These are phyloP conservation scores for Trichoderma sp. DNA, from an alignment of 2,329 filamentous ascomycete genomes.

Conservation along the genomic window DNA sequence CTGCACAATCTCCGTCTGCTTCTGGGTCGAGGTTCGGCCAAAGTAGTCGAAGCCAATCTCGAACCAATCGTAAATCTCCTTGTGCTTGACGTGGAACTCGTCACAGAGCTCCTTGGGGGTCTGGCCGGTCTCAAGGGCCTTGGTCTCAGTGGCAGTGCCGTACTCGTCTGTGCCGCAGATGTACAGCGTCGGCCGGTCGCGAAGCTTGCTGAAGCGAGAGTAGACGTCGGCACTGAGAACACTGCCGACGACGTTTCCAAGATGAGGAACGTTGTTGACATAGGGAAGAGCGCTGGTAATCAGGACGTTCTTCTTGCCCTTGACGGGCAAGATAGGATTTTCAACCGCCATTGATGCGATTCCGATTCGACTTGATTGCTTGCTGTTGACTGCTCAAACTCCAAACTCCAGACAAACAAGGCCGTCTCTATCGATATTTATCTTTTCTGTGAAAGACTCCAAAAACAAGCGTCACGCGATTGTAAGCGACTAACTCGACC, in stretches of 20 bases:
- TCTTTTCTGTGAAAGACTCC: not conserved
- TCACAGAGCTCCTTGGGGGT: slow-evolving; percentile 82
- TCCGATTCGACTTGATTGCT: not conserved
- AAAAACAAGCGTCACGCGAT: not conserved
- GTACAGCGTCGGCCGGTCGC: slow-evolving; percentile 76
- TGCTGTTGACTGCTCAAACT: not conserved
- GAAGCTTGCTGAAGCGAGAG: slow-evolving; percentile 74
- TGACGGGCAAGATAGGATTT: slow-evolving; percentile 57
- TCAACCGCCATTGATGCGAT: slow-evolving; percentile 17
- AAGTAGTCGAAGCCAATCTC: slow-evolving; percentile 93
- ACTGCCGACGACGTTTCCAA: slow-evolving; percentile 85
- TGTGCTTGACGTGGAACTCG: slow-evolving; percentile 89
- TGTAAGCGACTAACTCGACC: not conserved
- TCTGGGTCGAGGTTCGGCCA: slow-evolving; percentile 81
- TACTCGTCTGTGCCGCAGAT: slow-evolving; percentile 88
- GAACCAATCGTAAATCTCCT: slow-evolving; percentile 95
- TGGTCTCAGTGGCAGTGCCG: slow-evolving; percentile 93
- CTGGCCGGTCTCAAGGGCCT: slow-evolving; percentile 83
- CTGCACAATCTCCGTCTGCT: slow-evolving; percentile 92
- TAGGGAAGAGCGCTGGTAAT: slow-evolving; percentile 92
- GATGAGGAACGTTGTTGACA: slow-evolving; percentile 70
- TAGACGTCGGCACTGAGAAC: slow-evolving; percentile 89
- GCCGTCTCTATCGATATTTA: not conserved
- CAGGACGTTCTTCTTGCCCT: slow-evolving; percentile 81
- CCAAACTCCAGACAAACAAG: not conserved